phyloP scores from a whole-genome alignment of 2,329 filamentous ascomycete species.

The Penicillium sp. region DNA sequence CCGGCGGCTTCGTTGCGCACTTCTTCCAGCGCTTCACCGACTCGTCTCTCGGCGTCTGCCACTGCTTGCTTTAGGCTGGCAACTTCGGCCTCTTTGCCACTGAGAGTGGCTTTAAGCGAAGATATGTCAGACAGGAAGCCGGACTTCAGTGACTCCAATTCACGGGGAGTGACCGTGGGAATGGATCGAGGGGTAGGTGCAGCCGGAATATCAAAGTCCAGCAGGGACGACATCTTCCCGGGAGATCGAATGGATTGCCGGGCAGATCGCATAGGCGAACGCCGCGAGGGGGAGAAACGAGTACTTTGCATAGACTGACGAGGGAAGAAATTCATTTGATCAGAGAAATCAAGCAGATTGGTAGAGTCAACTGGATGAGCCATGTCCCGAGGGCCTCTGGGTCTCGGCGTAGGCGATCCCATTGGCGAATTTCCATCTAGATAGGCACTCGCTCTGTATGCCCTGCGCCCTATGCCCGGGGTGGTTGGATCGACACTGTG shows the following conservation, averaged over 20 bases:
- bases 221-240: slow-evolving; percentile 62
- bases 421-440: slow-evolving; percentile 37
- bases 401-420: slow-evolving; percentile 51
- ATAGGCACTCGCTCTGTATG: slow-evolving; percentile 27
- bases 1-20: slow-evolving; percentile 72
- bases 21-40: slow-evolving; percentile 80
- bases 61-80: slow-evolving; percentile 83
- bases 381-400: slow-evolving; percentile 46
- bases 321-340: slow-evolving; percentile 64
- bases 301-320: slow-evolving; percentile 47
- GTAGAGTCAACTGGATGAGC: slow-evolving; percentile 60
- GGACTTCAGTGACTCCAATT: slow-evolving; percentile 90
- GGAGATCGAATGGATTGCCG: slow-evolving; percentile 39
- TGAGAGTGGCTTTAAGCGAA: slow-evolving; percentile 85
- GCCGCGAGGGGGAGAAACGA: slow-evolving; percentile 41
- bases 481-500: slow-evolving; percentile 37
- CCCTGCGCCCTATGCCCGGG: slow-evolving; percentile 50
- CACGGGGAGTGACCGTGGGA: slow-evolving; percentile 84
- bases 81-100: slow-evolving; percentile 90
- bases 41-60: slow-evolving; percentile 85
- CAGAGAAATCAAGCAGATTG: slow-evolving; percentile 85
- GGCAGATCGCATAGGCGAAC: slow-evolving; percentile 47
- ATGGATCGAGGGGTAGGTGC: slow-evolving; percentile 88
- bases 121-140: slow-evolving; percentile 89
- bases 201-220: slow-evolving; percentile 92